A percentile compares a stretch with the other conserved stretches of the same genome.
These are phyloP conservation scores for Leptographium galeiforme DNA, from an alignment of 2,329 filamentous ascomycete genomes.

Conservation along the genomic window DNA sequence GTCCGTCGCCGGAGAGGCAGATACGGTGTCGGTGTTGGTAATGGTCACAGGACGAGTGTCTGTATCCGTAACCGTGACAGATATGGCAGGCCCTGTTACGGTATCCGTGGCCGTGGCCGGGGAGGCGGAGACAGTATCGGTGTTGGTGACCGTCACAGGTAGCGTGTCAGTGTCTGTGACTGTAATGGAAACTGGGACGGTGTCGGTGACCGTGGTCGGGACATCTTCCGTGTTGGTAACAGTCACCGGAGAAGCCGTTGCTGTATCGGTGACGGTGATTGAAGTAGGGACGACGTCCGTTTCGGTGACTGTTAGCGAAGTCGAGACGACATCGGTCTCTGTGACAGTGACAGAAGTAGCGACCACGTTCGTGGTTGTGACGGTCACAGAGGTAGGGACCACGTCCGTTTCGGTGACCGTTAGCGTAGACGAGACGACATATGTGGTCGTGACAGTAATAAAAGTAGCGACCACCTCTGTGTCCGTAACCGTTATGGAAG, in stretches of 20 bases:
- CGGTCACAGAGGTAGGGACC: background rate
- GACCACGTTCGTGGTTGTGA: background rate
- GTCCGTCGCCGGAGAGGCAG: background rate
- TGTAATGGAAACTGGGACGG: background rate
- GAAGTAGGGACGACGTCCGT: background rate
- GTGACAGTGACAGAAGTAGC: background rate
- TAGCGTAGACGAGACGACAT: background rate
- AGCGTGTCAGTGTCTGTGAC: background rate
- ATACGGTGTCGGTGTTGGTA: too few species aligned
- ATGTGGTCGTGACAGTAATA: background rate
- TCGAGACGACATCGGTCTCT: background rate
- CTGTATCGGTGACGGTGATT: background rate
- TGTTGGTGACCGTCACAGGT: background rate
- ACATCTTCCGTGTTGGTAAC: background rate
- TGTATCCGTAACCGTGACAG: background rate
- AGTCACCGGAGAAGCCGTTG: background rate
- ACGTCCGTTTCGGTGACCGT: background rate
- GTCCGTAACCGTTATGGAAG: background rate
- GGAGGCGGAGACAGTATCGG: background rate
- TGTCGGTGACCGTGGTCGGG: background rate
- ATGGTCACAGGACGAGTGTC: too few species aligned
- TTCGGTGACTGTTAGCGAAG: background rate
- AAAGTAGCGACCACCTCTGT: background rate
- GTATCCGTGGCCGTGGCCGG: too few species aligned
- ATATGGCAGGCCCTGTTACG: background rate